Percentiles rank a stretch among this genome's conserved stretches.
Conservation (phyloP, 176 grass and related monocot species). For the Juncus inflexus region DNA sequence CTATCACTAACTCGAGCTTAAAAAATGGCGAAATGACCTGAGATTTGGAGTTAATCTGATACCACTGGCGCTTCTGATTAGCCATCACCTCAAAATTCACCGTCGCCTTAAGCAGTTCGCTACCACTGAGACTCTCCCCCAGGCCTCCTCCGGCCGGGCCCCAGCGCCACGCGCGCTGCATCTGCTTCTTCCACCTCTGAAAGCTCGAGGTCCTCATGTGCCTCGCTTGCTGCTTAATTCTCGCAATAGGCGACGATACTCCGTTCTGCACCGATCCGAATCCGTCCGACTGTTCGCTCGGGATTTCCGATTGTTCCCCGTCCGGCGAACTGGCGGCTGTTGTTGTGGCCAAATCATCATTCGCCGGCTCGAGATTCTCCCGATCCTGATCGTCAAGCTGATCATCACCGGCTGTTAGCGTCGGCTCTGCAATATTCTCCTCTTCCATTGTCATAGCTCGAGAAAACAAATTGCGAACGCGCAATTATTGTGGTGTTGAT, state of each 20-base stretch:
- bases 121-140: slow-evolving; percentile 29
- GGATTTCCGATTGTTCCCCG: slow-evolving; percentile 15
- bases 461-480: background rate
- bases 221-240: slow-evolving; percentile 38
- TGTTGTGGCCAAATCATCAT: slow-evolving; percentile 12
- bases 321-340: background rate
- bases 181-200: slow-evolving; percentile 76
- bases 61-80: slow-evolving; percentile 95
- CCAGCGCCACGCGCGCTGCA: slow-evolving; percentile 89
- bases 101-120: slow-evolving; percentile 48
- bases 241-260: slow-evolving; percentile 25
- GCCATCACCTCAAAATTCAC: slow-evolving; percentile 87
- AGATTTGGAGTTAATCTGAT: slow-evolving; percentile 67
- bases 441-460: slow-evolving; percentile 26
- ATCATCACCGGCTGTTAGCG: slow-evolving; percentile 13
- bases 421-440: slow-evolving; percentile 10
- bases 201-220: slow-evolving; percentile 78
- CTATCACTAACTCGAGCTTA: no score
- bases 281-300: slow-evolving; percentile 24
- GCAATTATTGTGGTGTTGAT: no score
- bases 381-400: background rate
- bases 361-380: no score
- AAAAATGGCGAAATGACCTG: slow-evolving; percentile 33
- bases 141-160: slow-evolving; percentile 38
- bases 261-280: slow-evolving; percentile 20